Evolutionary conservation across 345 rosid genomes (phyloP).

Genomic region (Euphorbia tirucalli): DNA sequence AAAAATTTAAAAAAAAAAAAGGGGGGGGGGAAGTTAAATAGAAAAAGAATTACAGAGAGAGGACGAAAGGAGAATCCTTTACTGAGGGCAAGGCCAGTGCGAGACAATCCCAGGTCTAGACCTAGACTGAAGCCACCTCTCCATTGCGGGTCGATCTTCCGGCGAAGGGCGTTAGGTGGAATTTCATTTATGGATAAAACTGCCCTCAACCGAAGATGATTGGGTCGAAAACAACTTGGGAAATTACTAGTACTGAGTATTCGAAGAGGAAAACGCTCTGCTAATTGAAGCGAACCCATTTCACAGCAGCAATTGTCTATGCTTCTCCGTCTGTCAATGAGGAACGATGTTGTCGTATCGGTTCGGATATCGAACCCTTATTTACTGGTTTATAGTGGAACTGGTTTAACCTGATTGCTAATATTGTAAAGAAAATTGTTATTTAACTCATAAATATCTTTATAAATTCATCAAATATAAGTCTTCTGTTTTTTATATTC

Average conservation of each 20-base stretch:
- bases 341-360: too few relatives aligned
- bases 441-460: too few relatives aligned
- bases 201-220: constrained; percentile 19
- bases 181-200: constrained; percentile 40
- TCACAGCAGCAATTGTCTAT: too few relatives aligned
- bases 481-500: too few relatives aligned
- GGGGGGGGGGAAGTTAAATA: too few relatives aligned
- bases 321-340: too few relatives aligned
- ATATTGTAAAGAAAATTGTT: too few relatives aligned
- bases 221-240: background rate
- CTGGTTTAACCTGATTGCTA: too few relatives aligned
- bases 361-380: too few relatives aligned
- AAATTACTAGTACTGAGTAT: background rate
- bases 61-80: constrained; percentile 78
- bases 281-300: background rate
- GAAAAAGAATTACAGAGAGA: constrained; percentile 44
- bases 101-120: constrained; percentile 74
- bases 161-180: constrained; percentile 74
- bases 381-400: too few relatives aligned
- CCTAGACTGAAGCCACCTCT: constrained; percentile 90
- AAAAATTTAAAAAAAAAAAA: background rate
- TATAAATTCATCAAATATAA: too few relatives aligned
- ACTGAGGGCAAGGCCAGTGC: constrained; percentile 79
- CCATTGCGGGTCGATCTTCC: constrained; percentile 56
- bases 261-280: background rate